Conservation (phyloP, 768 basidiomycete species). For the Suillus hirtellus region DNA sequence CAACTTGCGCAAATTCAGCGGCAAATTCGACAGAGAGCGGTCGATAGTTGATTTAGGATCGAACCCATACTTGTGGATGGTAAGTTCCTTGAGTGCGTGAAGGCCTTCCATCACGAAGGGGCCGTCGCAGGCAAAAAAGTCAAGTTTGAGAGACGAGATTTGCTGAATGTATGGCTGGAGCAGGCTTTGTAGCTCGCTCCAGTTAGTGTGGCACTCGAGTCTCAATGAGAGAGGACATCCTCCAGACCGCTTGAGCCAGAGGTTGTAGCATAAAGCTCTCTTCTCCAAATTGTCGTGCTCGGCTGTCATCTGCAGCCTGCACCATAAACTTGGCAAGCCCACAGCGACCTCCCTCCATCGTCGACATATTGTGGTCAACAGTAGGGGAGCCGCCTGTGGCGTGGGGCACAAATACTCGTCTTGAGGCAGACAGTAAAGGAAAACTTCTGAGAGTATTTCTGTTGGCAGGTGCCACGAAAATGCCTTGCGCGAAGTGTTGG, state of each 20-base stretch:
- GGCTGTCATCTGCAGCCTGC: constrained; percentile 34
- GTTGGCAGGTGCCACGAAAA: background rate
- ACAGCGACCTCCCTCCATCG: constrained; percentile 43
- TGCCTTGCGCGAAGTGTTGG: background rate
- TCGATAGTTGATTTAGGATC: background rate
- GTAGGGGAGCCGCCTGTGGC: constrained; percentile 33
- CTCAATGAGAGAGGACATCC: background rate
- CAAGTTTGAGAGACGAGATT: constrained; percentile 4
- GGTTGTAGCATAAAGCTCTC: background rate
- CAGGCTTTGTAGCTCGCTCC: background rate
- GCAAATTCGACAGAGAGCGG: constrained; percentile 3
- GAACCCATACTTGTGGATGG: background rate
- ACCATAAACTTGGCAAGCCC: constrained; percentile 48
- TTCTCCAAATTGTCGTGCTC: constrained; percentile 11
- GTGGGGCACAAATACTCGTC: constrained; percentile 27
- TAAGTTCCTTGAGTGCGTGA: constrained; percentile 21
- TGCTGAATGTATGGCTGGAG: constrained; percentile 22
- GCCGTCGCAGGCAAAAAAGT: background rate
- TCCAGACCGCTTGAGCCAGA: background rate
- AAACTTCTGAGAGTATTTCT: background rate
- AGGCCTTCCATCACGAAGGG: constrained; percentile 5
- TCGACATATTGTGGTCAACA: constrained; percentile 42
- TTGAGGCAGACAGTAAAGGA: background rate
- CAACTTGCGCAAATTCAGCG: constrained; percentile 6
- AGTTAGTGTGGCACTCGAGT: background rate